A percentile compares a stretch with the other conserved stretches of the same genome.
Conservation (phyloP, 192 early-diverging fungal species). For the Coemansia sp. region DNA sequence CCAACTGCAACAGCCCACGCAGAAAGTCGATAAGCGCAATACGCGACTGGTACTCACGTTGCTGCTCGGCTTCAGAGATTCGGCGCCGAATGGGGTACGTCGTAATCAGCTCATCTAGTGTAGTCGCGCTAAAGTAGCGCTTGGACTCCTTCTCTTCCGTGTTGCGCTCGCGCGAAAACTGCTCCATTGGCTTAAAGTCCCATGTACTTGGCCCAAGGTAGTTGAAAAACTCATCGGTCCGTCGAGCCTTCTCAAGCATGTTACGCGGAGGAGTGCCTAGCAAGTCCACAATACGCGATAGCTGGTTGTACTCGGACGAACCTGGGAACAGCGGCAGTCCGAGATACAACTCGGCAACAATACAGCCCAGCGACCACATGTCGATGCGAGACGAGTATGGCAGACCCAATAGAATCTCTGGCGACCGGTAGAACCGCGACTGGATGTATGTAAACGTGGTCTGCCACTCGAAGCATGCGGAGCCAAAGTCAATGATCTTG, state of each 20-base stretch:
- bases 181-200: slow-evolving; percentile 74
- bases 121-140: slow-evolving; percentile 84
- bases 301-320: slow-evolving; percentile 93
- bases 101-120: slow-evolving; percentile 84
- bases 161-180: slow-evolving; percentile 79
- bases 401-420: slow-evolving; percentile 92
- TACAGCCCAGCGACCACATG: slow-evolving; percentile 99
- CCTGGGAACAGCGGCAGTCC: slow-evolving; percentile 96
- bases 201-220: slow-evolving; percentile 58
- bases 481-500: slow-evolving; percentile 99
- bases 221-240: slow-evolving; percentile 83
- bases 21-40: slow-evolving; percentile 89
- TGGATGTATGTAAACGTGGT: slow-evolving; percentile 98
- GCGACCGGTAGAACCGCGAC: slow-evolving; percentile 94
- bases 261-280: slow-evolving; percentile 84
- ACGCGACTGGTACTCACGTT: slow-evolving; percentile 58
- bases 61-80: slow-evolving; percentile 39
- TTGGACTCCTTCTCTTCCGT: slow-evolving; percentile 89
- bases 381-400: slow-evolving; percentile 93
- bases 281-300: slow-evolving; percentile 91
- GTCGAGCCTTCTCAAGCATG: slow-evolving; percentile 94
- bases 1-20: slow-evolving; percentile 82
- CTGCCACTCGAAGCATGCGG: slow-evolving; percentile 91
- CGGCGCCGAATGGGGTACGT: slow-evolving; percentile 78
- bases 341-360: slow-evolving; percentile 93